Conservation (phyloP, 2,329 filamentous ascomycete species). For the Cladosporium oxysporum region DNA sequence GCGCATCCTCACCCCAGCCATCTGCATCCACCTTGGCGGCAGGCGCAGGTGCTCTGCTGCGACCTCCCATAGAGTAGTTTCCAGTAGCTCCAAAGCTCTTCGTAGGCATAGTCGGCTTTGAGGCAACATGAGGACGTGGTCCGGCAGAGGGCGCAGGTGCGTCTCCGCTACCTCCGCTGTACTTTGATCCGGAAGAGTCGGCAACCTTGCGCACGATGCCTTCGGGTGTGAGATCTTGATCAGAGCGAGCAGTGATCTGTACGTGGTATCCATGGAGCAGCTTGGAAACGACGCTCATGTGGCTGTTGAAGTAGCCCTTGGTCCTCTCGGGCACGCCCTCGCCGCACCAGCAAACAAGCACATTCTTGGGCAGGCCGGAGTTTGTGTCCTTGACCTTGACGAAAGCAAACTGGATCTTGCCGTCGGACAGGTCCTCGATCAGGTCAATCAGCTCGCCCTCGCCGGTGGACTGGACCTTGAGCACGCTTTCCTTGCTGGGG, state of each 20-base stretch:
- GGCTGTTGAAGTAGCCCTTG: slow-evolving; percentile 97
- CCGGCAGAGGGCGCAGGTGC: slow-evolving; percentile 50
- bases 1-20: slow-evolving; percentile 93
- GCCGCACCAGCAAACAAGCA: slow-evolving; percentile 94
- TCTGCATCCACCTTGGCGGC: slow-evolving; percentile 71
- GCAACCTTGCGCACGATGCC: slow-evolving; percentile 89
- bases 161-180: slow-evolving; percentile 68
- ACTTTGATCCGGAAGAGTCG: slow-evolving; percentile 93
- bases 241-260: slow-evolving; percentile 91
- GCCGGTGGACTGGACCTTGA: slow-evolving; percentile 92
- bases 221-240: slow-evolving; percentile 83
- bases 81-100: slow-evolving; percentile 53
- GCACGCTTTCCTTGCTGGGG: slow-evolving; percentile 83
- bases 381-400: slow-evolving; percentile 97
- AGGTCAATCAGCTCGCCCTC: slow-evolving; percentile 90
- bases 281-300: slow-evolving; percentile 85
- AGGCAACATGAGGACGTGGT: slow-evolving; percentile 70
- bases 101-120: slow-evolving; percentile 90
- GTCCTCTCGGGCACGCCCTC: slow-evolving; percentile 97
- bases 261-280: slow-evolving; percentile 95
- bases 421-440: slow-evolving; percentile 94
- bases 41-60: slow-evolving; percentile 49
- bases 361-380: slow-evolving; percentile 82
- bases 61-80: slow-evolving; percentile 67
- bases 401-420: slow-evolving; percentile 94